These are phyloP conservation scores for Rhizophagus sp. DNA, from an alignment of 192 early-diverging fungal species.

Conservation along the genomic window DNA sequence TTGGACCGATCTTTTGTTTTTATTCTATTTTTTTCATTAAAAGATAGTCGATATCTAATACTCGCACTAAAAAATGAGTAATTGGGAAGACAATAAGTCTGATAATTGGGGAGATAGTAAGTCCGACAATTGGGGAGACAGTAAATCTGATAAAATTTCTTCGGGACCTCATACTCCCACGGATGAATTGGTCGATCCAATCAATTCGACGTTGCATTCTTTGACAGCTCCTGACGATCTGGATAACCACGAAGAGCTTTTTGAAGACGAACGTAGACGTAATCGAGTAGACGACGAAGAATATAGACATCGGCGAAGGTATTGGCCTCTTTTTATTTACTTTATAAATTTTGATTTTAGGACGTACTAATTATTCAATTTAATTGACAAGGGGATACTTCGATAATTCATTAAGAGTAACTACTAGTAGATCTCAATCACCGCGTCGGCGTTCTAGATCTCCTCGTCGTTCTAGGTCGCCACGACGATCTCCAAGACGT, in stretches of 20 bases:
- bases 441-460: conserved; percentile 17
- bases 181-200: conserved; percentile 11
- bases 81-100: not conserved
- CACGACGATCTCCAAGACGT: conserved; percentile 6
- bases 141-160: conserved; percentile 16
- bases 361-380: not conserved
- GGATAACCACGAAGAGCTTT: conserved; percentile 13
- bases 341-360: not conserved
- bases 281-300: conserved; percentile 20
- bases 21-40: no score
- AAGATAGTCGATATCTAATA: no score
- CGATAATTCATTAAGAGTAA: conserved; percentile 5
- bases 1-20: no score
- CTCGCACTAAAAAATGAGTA: no score
- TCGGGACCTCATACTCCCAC: conserved; percentile 28
- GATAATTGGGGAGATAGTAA: not conserved
- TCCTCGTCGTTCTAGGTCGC: conserved; percentile 28
- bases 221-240: not conserved
- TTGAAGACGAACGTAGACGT: conserved; percentile 16
- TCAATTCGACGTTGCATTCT: not conserved
- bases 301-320: conserved; percentile 21
- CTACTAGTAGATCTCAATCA: conserved; percentile 20
- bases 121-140: not conserved
- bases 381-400: not conserved
- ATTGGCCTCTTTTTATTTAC: not conserved